Evolutionary conservation across 2,329 filamentous ascomycete species (phyloP).

Genomic region (Colletotrichum limetticola): DNA sequence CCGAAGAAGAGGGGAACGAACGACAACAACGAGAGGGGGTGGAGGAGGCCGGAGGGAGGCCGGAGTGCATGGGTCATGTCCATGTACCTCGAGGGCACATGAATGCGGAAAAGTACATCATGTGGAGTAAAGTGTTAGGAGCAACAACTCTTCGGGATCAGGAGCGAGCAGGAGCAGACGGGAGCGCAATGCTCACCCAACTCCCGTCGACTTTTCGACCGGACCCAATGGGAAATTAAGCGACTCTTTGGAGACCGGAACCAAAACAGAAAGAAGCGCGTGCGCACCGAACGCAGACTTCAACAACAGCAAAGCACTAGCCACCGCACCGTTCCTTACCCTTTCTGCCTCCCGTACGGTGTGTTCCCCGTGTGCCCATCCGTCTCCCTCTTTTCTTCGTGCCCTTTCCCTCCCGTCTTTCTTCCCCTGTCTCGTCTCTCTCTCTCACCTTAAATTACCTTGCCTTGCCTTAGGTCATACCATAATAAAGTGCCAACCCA

Average conservation of each 20-base stretch:
- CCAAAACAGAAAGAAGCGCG: conserved; percentile 28
- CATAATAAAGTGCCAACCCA: background rate
- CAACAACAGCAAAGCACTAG: conserved; percentile 10
- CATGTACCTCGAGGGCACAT: conserved; percentile 5
- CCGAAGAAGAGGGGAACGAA: conserved; percentile 12
- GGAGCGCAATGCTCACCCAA: background rate
- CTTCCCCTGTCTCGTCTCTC: background rate
- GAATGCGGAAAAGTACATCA: background rate
- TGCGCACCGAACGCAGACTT: conserved; percentile 18
- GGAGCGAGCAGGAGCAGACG: background rate
- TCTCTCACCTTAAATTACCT: background rate
- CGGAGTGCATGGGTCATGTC: background rate
- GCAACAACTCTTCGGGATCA: background rate
- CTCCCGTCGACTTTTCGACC: background rate
- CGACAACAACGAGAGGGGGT: conserved; percentile 4
- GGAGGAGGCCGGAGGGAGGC: background rate
- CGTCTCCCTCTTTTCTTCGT: background rate
- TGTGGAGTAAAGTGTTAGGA: conserved; percentile 16
- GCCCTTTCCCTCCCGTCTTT: background rate
- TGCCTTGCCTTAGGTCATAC: background rate
- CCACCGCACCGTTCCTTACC: conserved; percentile 11
- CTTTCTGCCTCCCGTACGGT: background rate
- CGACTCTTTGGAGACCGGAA: conserved; percentile 5
- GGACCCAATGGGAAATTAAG: conserved; percentile 20
- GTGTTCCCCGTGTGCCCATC: background rate